phyloP scores from a whole-genome alignment of 331 rosid species.

The Phaseolus coccineus region DNA sequence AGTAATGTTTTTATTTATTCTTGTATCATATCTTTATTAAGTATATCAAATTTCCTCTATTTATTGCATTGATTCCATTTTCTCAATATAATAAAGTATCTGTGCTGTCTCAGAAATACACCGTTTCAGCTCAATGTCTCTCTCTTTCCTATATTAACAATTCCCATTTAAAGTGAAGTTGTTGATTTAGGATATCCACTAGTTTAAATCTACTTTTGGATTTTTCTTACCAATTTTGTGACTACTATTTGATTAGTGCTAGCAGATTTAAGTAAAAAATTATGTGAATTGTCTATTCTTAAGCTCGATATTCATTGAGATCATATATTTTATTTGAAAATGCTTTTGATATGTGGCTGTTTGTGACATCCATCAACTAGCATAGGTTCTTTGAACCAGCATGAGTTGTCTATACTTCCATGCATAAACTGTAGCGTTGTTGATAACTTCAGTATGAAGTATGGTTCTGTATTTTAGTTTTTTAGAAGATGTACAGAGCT shows the following conservation, averaged over 20 bases:
- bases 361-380: constrained; percentile 14
- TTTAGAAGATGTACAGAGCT: background rate
- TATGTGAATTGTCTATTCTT: background rate
- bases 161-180: constrained; percentile 4
- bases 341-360: background rate
- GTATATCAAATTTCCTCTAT: too few species aligned
- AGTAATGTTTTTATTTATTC: too few species aligned
- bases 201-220: background rate
- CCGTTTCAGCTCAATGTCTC: too few species aligned
- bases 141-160: too few species aligned
- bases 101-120: too few species aligned
- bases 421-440: background rate
- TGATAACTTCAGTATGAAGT: constrained; percentile 3
- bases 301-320: background rate
- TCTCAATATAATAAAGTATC: too few species aligned
- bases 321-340: background rate
- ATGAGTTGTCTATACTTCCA: constrained; percentile 4
- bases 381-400: background rate
- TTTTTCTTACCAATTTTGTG: background rate
- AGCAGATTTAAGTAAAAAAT: background rate
- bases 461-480: background rate
- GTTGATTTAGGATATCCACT: background rate
- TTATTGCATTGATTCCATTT: too few species aligned
- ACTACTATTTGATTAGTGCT: background rate
- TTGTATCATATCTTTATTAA: too few species aligned